Evolutionary conservation across 1,284 basidiomycete species (phyloP).

Genomic region (Apiotrichum sp.): DNA sequence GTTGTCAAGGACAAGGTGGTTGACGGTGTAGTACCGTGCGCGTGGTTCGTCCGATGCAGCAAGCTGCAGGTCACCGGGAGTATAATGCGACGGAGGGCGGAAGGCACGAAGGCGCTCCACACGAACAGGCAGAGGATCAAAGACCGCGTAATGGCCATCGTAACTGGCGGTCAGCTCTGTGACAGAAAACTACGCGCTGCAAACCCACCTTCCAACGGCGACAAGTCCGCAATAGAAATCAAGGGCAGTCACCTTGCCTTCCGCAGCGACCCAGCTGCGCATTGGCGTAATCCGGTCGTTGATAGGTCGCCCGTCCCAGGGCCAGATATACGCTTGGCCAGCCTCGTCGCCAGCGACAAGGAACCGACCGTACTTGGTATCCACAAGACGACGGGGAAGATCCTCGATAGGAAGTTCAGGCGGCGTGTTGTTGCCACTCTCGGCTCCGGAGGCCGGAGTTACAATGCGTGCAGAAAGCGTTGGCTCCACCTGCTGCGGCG

Average conservation of each 20-base stretch:
- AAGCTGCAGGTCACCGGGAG: constrained; percentile 28
- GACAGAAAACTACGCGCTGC: too few relatives aligned
- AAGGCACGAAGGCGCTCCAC: constrained; percentile 34
- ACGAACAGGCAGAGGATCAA: constrained; percentile 32
- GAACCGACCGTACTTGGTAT: constrained; percentile 26
- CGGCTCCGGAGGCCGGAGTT: constrained; percentile 8
- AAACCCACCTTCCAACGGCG: constrained; percentile 35
- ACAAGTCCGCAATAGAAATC: constrained; percentile 36
- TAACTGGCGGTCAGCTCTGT: constrained; percentile 15
- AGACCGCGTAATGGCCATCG: constrained; percentile 39
- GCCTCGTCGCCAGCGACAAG: constrained; percentile 34
- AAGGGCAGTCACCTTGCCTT: constrained; percentile 37
- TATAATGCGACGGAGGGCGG: constrained; percentile 28
- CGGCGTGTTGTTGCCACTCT: constrained; percentile 4
- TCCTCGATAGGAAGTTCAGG: constrained; percentile 4
- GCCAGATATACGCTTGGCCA: constrained; percentile 37
- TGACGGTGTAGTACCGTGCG: constrained; percentile 34
- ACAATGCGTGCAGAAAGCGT: constrained; percentile 14
- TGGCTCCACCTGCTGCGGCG: constrained; percentile 8
- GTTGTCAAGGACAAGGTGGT: constrained; percentile 42
- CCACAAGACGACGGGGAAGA: constrained; percentile 1
- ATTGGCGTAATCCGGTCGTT: constrained; percentile 18
- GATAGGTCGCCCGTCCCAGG: constrained; percentile 24
- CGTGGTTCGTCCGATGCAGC: constrained; percentile 28
- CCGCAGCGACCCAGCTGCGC: constrained; percentile 28